Evolutionary conservation across 2,329 filamentous ascomycete genomes (phyloP), one percentile per base, ranked within the genome.

Genomic region (Phialocephala sp.): DNA sequence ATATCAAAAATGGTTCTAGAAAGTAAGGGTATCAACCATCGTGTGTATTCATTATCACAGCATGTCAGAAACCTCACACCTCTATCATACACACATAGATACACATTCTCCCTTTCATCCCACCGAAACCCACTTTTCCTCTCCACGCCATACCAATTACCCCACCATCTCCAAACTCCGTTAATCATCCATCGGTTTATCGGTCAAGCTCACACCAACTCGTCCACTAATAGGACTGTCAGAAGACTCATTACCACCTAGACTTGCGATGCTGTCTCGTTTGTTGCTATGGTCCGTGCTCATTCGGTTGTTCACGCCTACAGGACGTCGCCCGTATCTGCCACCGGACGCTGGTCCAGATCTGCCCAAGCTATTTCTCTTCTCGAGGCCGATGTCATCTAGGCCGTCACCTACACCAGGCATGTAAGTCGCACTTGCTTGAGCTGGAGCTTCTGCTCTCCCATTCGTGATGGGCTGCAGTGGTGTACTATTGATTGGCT

Each of bases 111-210:
- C 20, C 36, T 39, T 52, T 35, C 36, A 43, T 20, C 35, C 27
- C n/a, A 56, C 35, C 41, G 37, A 59, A 59, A 27, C 41, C 43
- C 50, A 55, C 35, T 9, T 55, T 54, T 54, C 24, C 52, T 41
- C 22, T 59, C 36, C 27, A 52, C 14, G 24, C 27, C 18, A 54
- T 54, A 32, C 14, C 14, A 32, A 50, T 50, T 50, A 50, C 12
- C 45, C 45, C 4, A 18, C 50, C 24, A 32, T 24, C n/a, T 50
- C 45, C 20, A 50, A 45, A 50, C 45, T 22, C 45, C 45, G 37
- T 37, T 78, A 91, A 78, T 92, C 89, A 79, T 92, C 89, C 89
- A 93, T 92, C n/a, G 90, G 88, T 78, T 86, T 89, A 76, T 93
- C 91, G 73, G 87, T 87, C 73, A 93, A 81, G 71, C 88, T 89